Evolutionary conservation across 495 filamentous ascomycete genomes (phyloP).

Genomic region (Penicillium silybi): DNA sequence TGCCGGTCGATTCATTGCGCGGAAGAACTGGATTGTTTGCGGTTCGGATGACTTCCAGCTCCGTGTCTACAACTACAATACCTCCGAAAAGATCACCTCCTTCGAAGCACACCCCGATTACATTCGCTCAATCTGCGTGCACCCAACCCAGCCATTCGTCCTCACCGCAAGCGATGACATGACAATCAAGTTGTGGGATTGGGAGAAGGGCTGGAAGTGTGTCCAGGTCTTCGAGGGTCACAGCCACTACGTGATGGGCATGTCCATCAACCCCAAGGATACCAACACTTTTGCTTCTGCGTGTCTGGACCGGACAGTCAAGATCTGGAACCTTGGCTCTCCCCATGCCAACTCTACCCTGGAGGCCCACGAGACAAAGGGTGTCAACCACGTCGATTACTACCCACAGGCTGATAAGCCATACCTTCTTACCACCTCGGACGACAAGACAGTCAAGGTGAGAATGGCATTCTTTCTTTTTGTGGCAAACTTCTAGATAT

Average conservation of each 20-base stretch:
- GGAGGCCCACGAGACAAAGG: conserved; percentile 96
- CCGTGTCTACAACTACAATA: conserved; percentile 98
- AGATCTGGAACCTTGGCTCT: conserved; percentile 96
- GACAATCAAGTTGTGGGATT: conserved; percentile 99
- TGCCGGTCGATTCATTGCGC: conserved; percentile 92
- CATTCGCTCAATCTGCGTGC: conserved; percentile 95
- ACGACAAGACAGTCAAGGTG: conserved; percentile 84
- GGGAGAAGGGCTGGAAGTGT: conserved; percentile 98
- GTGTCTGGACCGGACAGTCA: conserved; percentile 93
- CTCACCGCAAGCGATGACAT: conserved; percentile 98
- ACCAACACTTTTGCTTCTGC: conserved; percentile 98
- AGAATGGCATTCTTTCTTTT: neutral
- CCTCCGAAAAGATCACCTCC: conserved; percentile 95
- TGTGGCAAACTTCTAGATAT: neutral
- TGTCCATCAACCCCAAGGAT: conserved; percentile 99
- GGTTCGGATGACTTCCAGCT: conserved; percentile 98
- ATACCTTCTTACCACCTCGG: conserved; percentile 93
- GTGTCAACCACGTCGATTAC: conserved; percentile 96
- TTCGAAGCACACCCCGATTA: conserved; percentile 99
- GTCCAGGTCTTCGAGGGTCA: conserved; percentile 99
- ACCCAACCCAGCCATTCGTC: conserved; percentile 93
- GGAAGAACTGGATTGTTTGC: conserved; percentile 99
- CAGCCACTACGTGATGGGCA: conserved; percentile 96
- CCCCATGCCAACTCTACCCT: conserved; percentile 88
- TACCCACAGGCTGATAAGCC: conserved; percentile 96